Evolutionary conservation across 1,284 basidiomycete genomes (phyloP), one percentile per base, ranked within the genome.

Genomic region (Tetrapyrgos nigripes): DNA sequence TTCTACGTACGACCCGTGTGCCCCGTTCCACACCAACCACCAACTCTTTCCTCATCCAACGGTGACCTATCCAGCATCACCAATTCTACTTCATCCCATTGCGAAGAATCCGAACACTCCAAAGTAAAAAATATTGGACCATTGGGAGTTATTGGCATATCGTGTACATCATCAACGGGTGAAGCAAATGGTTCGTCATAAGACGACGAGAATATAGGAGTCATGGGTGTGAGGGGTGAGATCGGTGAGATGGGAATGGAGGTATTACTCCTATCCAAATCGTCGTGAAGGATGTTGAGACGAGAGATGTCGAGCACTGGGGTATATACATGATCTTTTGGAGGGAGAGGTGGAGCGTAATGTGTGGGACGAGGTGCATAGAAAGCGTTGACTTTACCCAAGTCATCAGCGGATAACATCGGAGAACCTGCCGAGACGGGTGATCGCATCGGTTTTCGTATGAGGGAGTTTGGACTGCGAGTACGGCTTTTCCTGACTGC

Each of bases 351-450:
- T 47, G 13, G 4, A 28, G 27, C 11, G 4, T 23, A 23, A 4
- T 29, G 27, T 4, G 28, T 21, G 10, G 48, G 48, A n/a, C 26
- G 11, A 29, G 48, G 48, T 1, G 48, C 24, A 23, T 3, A 50
- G 31, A 29, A 50, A 3, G 48, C 48, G 23, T 50, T 50, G 6
- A 50, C 48, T 13, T 50, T 50, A 9, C 48, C 48, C 24, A 50
- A 31, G 9, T 50, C 48, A n/a, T 50, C 48, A n/a, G 48, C 3
- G 27, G 48, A 29, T 31, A 50, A 40, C 5, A n/a, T 17, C 4
- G 37, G 37, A 17, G 17, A 17, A n/a, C 14, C 5, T 40, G 37
- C 5, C 37, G 37, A 4, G 6, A 40, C 6, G 19, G 19, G 37
- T 40, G 37, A 9, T 17, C 37, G 37, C 4, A 5, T 8, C 14